phyloP scores from a whole-genome alignment of 352 stramenopile genomes.

The Peronospora tabacina region DNA sequence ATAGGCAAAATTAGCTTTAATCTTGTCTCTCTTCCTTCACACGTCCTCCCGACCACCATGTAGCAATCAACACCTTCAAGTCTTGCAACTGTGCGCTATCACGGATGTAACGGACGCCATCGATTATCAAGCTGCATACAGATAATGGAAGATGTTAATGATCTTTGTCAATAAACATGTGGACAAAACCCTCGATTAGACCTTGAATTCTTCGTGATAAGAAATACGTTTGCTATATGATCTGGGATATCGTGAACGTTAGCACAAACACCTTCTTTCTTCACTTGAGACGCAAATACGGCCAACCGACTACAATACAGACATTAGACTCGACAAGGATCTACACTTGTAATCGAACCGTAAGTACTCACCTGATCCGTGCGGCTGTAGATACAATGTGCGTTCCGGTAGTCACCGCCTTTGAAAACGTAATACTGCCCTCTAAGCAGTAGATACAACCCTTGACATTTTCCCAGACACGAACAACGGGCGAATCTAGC shows the following conservation, averaged over 20 bases:
- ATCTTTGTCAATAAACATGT: not conserved
- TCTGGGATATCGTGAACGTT: conserved; percentile 57
- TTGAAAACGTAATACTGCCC: conserved; percentile 50
- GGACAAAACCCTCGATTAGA: conserved; percentile 7
- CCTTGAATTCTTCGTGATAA: conserved; percentile 51
- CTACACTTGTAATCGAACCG: not conserved
- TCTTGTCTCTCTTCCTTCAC: conserved; percentile 8
- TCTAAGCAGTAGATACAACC: conserved; percentile 64
- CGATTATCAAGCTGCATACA: conserved; percentile 36
- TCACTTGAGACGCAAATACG: conserved; percentile 37
- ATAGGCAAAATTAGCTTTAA: conserved; percentile 12
- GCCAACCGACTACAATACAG: conserved; percentile 31
- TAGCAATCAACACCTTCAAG: conserved; percentile 27
- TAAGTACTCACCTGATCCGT: conserved; percentile 33
- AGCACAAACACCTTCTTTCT: conserved; percentile 40
- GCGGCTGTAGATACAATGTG: conserved; percentile 48
- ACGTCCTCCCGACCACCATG: conserved; percentile 36
- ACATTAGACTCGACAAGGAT: not conserved
- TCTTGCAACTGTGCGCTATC: conserved; percentile 51
- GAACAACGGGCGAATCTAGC: conserved; percentile 53
- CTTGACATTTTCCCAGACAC: conserved; percentile 72
- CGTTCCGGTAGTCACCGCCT: conserved; percentile 46
- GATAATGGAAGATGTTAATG: conserved; percentile 7
- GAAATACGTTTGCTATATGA: conserved; percentile 44
- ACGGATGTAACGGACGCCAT: conserved; percentile 47